Base-by-base conservation (phyloP, 805 yeast species). In the Candida michaelii region DNA sequence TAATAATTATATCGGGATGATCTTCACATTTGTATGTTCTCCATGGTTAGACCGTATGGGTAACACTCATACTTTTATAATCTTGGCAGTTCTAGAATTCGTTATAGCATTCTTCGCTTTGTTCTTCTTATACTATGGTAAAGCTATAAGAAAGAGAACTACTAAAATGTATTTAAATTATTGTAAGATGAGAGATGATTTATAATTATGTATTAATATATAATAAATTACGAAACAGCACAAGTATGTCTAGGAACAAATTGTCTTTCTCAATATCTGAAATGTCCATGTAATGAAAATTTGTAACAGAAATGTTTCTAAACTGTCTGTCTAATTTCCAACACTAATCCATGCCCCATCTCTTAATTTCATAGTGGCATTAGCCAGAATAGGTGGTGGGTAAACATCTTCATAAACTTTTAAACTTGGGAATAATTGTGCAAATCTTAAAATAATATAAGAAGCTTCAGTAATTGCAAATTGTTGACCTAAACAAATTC, bases 401-500 rank as follows among this genome's bases (percentile, higher is more conserved):
- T 63, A 61, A 19, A 55, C 53, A 25, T 55, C 54, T 43, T 52
- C 46, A 21, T 47, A 46, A 3, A 33, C 44, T 39, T 36, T 40
- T 13, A 60, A 45, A 30, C 53, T 47, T 13, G 58, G 53, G 46
- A 59, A 60, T 43, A 52, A 42, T 48, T 59, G 63, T 9, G 52
- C 47, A 31, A 74, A 53, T 50, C 78, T 62, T 18, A 63, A 63
- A 19, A 69, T 51, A 13, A 67, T 62, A 54, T 74, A 76, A 16
- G 73, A 63, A n/a, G 79, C 77, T 57, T 76, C 80, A 19, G 79
- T 74, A 15, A 76, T 66, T 2, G 81, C 82, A 58, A 74, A 75
- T 56, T 76, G 80, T 62, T 76, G 80, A 31, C 82, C 82, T 44
- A 77, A 62, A 50, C 82, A 77, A 44, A 76, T 74, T 47, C 82